Base-by-base conservation (phyloP, 164 flowering plant species). In the Nymphaea thermarum region DNA sequence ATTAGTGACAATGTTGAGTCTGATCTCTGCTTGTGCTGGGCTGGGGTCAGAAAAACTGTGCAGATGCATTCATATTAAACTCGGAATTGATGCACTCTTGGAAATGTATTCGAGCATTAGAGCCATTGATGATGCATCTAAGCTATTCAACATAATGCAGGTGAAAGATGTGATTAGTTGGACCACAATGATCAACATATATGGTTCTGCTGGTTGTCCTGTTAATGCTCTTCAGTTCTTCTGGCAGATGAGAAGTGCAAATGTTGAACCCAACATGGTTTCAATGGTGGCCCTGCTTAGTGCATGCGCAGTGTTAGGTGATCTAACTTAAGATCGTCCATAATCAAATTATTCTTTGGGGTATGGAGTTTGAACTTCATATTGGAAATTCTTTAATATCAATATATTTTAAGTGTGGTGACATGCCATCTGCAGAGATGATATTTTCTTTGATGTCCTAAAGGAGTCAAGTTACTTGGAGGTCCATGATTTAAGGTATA, bases 151-250 rank as follows among this genome's bases (percentile, higher is more conserved):
- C 2, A 71, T 4, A 12, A 82, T 80, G 83, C 61, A 57, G 53
- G 61, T 41, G 43, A 82, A 66, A 67, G 85, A 82, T 74, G 72
- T 78, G 4, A 71, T 80, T 43, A 80, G 80, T 65, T 76, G 80
- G 81, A 78, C 81, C 43, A 75, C 74, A 6, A 73, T 82, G 77
- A 78, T 78, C 42, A 76, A 80, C 17, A 70, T 78, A 45, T 70
- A 77, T 51, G 67, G 78, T 42, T 60, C 62, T 41, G 66, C 64
- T 18, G 76, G 72, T n/a, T 57, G 7, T 70, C 78, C 80, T 16
- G 36, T 55, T 44, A 73, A 71, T 42, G 81, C 77, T 51, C 18
- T 82, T 15, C 63, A 67, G 6, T 44, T 78, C 64, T 82, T 72
- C 63, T 17, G 44, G 60, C 43, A 65, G 57, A 78, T 78, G 82